Evolutionary conservation across 352 stramenopile species (phyloP).

Genomic region (Phytophthora rubi): DNA sequence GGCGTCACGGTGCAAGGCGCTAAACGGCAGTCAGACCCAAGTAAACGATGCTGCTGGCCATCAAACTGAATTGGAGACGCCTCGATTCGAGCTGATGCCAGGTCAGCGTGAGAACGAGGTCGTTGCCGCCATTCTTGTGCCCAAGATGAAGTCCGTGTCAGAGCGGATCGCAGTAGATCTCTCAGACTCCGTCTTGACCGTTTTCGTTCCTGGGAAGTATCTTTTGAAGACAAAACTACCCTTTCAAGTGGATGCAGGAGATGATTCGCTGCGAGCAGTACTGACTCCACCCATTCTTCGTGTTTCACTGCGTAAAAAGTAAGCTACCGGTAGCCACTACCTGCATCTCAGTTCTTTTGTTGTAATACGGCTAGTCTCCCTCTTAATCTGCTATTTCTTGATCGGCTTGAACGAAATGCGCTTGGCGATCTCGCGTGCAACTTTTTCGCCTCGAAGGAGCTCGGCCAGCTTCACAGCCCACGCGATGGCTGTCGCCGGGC

Average conservation of each 20-base stretch:
- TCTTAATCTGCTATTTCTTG: constrained; percentile 22
- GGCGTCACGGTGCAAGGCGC: constrained; percentile 54
- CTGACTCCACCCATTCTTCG: constrained; percentile 40
- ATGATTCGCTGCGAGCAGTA: constrained; percentile 22
- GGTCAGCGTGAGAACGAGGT: constrained; percentile 42
- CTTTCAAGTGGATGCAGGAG: constrained; percentile 46
- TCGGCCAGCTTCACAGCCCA: constrained; percentile 67
- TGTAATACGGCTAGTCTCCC: neutral
- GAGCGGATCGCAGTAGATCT: constrained; percentile 60
- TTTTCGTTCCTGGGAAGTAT: constrained; percentile 66
- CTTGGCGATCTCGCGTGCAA: constrained; percentile 35
- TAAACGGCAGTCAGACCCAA: constrained; percentile 23
- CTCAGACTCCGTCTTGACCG: constrained; percentile 47
- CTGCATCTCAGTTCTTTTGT: constrained; percentile 3
- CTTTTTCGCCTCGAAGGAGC: constrained; percentile 58
- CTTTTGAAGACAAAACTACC: constrained; percentile 53
- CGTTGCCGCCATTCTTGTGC: constrained; percentile 51
- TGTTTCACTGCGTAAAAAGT: constrained; percentile 35
- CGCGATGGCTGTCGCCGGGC: constrained; percentile 58
- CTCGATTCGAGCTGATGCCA: constrained; percentile 47
- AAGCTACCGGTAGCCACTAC: constrained; percentile 8
- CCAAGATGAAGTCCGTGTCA: constrained; percentile 37
- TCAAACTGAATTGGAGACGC: constrained; percentile 34
- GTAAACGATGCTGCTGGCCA: neutral
- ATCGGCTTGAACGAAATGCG: constrained; percentile 43